Evolutionary conservation across 257 asterid species (phyloP), one percentile per base, ranked within the genome.

Genomic region (Solanum rostratum): DNA sequence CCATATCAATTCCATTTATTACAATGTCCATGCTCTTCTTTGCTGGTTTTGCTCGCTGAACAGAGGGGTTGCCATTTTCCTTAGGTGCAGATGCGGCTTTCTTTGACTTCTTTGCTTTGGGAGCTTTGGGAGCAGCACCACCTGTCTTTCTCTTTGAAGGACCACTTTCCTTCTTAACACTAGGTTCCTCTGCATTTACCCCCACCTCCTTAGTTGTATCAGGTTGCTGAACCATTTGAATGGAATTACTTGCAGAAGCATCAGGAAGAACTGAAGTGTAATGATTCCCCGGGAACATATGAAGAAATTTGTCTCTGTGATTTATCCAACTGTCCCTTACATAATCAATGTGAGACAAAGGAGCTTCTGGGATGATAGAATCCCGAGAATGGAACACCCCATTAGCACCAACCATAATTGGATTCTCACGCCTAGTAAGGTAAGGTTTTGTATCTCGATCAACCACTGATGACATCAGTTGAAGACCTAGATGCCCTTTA

Each of bases 311-410:
- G 5, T 95, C 98, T 41, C 98, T 81, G 86, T 91, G 97, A 84
- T 93, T 93, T 59, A 95, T 93, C 98, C 98, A 96, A 87, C 88
- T 90, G 76, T 96, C 98, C 50, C 95, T 86, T 9, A 93, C 97
- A 15, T 89, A 93, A 86, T 96, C 99, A 85, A 96, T 93, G 90
- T 90, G 95, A 33, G 93, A 88, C 0, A 96, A 92, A 19, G 94
- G 91, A 1, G 92, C 97, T 14, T 83, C 80, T 3, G 97, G 80
- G 43, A 92, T 90, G 46, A 90, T 69, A 46, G 92, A 89, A 54
- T 92, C 95, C 33, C 97, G 93, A 37, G 92, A 93, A 83, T 91
- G 92, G 82, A 71, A 93, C 8, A 91, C 83, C 43, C 98, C 98
- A 63, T 91, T 95, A 52, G 95, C 82, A 45, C 95, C 89, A 16